phyloP scores from a whole-genome alignment of 768 basidiomycete genomes.

The Boletus sensibilis region DNA sequence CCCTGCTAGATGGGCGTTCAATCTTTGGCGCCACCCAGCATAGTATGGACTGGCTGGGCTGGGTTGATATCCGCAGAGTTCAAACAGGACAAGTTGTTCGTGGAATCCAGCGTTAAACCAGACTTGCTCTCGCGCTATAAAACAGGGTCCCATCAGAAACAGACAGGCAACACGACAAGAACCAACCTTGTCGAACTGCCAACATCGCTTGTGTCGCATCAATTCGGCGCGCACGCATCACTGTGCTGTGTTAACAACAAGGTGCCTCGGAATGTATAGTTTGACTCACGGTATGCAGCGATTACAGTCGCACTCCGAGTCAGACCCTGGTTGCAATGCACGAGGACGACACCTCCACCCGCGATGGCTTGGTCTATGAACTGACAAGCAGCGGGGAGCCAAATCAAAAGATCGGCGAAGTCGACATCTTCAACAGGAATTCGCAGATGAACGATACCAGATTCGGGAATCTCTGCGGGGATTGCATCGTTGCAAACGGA shows the following conservation, averaged over 20 bases:
- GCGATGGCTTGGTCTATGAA: constrained; percentile 64
- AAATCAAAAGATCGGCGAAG: constrained; percentile 65
- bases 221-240: constrained; percentile 65
- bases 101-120: constrained; percentile 80
- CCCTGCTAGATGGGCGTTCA: constrained; percentile 48
- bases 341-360: constrained; percentile 59
- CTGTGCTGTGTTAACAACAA: constrained; percentile 35
- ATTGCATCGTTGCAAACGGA: constrained; percentile 75
- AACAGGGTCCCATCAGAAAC: constrained; percentile 1
- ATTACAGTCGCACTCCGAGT: constrained; percentile 69
- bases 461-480: constrained; percentile 67
- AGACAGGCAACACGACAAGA: constrained; percentile 1
- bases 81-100: constrained; percentile 74
- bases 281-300: constrained; percentile 68
- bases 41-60: constrained; percentile 63
- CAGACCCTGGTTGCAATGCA: constrained; percentile 66
- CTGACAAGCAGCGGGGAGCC: constrained; percentile 61
- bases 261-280: background rate
- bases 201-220: constrained; percentile 58
- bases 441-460: constrained; percentile 67
- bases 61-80: constrained; percentile 68
- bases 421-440: constrained; percentile 70
- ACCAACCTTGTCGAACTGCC: constrained; percentile 56
- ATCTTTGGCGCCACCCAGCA: constrained; percentile 56
- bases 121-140: constrained; percentile 67